Conservation (phyloP, 2,329 filamentous ascomycete genomes). For the Tolypocladium amazonense region DNA sequence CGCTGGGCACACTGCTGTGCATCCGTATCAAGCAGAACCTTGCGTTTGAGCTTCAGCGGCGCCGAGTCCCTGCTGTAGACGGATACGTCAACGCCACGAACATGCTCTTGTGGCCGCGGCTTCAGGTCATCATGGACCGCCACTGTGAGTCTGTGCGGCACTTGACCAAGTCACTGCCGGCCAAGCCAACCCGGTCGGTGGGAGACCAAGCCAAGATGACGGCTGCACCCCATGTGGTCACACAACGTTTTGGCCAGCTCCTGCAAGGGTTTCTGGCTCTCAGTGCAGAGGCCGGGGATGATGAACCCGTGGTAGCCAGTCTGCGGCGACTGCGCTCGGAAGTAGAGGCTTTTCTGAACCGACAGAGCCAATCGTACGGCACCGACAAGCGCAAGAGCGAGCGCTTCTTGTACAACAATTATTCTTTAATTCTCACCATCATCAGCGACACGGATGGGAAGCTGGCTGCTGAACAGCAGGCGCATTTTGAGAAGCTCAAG, state of each 20-base stretch:
- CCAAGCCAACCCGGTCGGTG: constrained; percentile 26
- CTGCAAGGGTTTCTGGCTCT: constrained; percentile 74
- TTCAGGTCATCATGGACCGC: constrained; percentile 87
- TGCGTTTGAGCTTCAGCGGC: constrained; percentile 85
- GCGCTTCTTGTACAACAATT: constrained; percentile 91
- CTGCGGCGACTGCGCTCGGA: constrained; percentile 67
- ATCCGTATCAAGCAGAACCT: constrained; percentile 89
- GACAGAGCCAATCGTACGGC: constrained; percentile 63
- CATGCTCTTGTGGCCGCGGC: constrained; percentile 93
- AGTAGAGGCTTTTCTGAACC: constrained; percentile 72
- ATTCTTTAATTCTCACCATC: constrained; percentile 87
- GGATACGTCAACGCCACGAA: constrained; percentile 88
- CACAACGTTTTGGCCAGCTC: constrained; percentile 92
- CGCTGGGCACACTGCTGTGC: constrained; percentile 78
- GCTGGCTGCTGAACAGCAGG: constrained; percentile 62
- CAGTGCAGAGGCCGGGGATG: constrained; percentile 83
- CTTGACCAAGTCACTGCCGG: constrained; percentile 43
- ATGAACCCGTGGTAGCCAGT: constrained; percentile 82
- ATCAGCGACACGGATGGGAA: constrained; percentile 69
- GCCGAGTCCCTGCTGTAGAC: constrained; percentile 82
- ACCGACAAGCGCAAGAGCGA: constrained; percentile 70
- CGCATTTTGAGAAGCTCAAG: constrained; percentile 62
- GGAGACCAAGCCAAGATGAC: constrained; percentile 51
- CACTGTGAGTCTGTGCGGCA: constrained; percentile 79
- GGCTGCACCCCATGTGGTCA: constrained; percentile 80